Conservation (phyloP, 768 basidiomycete genomes). For the Pholiota microspora region DNA sequence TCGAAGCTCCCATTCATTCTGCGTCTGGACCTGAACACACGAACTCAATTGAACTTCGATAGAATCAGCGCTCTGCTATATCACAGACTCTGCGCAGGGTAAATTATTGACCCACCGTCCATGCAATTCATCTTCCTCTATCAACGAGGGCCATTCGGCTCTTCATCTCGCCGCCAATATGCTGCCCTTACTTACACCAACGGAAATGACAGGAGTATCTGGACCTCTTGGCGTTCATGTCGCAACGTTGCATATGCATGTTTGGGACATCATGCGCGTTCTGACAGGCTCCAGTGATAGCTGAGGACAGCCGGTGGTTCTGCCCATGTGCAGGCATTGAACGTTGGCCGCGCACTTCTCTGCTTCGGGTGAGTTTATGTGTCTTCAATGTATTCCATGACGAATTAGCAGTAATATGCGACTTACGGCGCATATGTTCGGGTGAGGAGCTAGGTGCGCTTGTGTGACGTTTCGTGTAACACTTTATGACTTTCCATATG, state of each 20-base stretch:
- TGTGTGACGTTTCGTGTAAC: background rate
- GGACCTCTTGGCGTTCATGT: background rate
- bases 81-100: no score
- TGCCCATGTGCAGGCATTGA: background rate
- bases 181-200: no score
- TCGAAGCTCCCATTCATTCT: no score
- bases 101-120: no score
- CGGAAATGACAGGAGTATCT: background rate
- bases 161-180: no score
- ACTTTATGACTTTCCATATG: background rate
- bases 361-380: background rate
- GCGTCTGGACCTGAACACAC: no score
- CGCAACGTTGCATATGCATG: background rate
- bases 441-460: background rate
- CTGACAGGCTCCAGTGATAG: background rate
- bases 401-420: background rate
- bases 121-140: no score
- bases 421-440: background rate
- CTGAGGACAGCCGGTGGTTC: background rate
- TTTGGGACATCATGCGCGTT: background rate
- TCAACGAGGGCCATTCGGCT: no score
- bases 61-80: no score
- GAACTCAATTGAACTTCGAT: no score
- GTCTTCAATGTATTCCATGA: background rate
- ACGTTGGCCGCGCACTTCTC: background rate